Evolutionary conservation across 1,139 yeast genomes (phyloP).

Genomic region (Yamadazyma aaseri): DNA sequence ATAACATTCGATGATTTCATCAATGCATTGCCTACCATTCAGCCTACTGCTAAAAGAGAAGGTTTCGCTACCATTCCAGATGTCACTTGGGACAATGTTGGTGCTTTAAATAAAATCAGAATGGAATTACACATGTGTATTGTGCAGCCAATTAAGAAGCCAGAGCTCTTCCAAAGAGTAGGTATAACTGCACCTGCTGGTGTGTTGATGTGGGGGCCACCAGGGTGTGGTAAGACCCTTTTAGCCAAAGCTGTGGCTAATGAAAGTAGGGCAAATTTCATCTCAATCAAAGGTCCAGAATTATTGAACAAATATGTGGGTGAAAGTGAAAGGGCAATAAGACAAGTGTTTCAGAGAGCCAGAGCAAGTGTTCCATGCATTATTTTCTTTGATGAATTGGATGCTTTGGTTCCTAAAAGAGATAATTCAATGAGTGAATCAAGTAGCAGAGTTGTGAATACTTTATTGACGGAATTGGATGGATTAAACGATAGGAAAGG

Average conservation of each 20-base stretch:
- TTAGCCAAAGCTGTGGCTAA: constrained; percentile 97
- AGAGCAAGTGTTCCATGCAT: constrained; percentile 94
- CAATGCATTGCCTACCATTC: constrained; percentile 85
- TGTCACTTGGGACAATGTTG: constrained; percentile 93
- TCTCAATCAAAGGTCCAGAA: constrained; percentile 94
- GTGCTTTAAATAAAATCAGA: constrained; percentile 78
- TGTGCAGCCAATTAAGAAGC: constrained; percentile 93
- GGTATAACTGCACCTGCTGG: constrained; percentile 98
- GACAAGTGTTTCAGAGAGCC: constrained; percentile 93
- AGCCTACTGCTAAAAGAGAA: constrained; percentile 97
- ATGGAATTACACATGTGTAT: constrained; percentile 95
- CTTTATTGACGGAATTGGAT: constrained; percentile 88
- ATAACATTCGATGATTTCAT: constrained; percentile 80
- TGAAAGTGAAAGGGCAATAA: constrained; percentile 90
- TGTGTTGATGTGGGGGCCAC: constrained; percentile 98
- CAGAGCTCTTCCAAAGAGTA: constrained; percentile 83
- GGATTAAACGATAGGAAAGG: constrained; percentile 93
- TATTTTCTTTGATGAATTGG: constrained; percentile 93
- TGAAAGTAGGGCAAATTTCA: constrained; percentile 93
- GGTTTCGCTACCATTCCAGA: constrained; percentile 99
- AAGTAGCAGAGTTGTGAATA: constrained; percentile 91
- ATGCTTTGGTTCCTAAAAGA: constrained; percentile 93
- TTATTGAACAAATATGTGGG: constrained; percentile 92
- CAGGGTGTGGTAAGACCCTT: constrained; percentile 97
- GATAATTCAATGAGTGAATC: constrained; percentile 87